These are phyloP conservation scores for Ascochyta viciae-villosae DNA, from an alignment of 2,329 filamentous ascomycete genomes.

Conservation along the genomic window DNA sequence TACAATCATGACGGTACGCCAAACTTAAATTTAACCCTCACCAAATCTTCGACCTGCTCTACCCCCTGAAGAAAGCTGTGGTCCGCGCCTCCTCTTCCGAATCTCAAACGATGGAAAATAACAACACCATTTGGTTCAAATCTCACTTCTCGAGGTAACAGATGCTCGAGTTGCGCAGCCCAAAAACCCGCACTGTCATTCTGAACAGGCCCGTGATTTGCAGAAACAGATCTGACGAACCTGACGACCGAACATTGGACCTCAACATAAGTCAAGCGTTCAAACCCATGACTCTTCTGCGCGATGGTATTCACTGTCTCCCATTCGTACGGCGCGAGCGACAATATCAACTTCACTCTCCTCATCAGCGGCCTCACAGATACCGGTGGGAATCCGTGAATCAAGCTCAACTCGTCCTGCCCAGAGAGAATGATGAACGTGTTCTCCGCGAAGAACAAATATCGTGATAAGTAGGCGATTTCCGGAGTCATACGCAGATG, in stretches of 20 bases:
- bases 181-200: neutral
- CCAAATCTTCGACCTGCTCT: neutral
- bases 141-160: neutral
- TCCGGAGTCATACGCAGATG: neutral
- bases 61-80: neutral
- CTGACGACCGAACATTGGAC: neutral
- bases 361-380: neutral
- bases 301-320: neutral
- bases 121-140: neutral
- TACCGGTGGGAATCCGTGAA: neutral
- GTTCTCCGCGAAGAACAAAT: neutral
- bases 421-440: neutral
- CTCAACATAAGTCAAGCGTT: neutral
- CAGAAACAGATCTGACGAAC: neutral
- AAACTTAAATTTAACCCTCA: neutral
- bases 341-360: neutral
- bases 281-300: neutral
- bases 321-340: neutral
- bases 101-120: neutral
- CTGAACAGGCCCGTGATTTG: neutral
- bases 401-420: neutral
- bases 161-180: neutral
- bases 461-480: neutral
- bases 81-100: neutral
- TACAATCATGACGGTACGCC: neutral